These are phyloP conservation scores for Trypanosoma caninum DNA, from an alignment of 208 protist genomes.

Conservation along the genomic window DNA sequence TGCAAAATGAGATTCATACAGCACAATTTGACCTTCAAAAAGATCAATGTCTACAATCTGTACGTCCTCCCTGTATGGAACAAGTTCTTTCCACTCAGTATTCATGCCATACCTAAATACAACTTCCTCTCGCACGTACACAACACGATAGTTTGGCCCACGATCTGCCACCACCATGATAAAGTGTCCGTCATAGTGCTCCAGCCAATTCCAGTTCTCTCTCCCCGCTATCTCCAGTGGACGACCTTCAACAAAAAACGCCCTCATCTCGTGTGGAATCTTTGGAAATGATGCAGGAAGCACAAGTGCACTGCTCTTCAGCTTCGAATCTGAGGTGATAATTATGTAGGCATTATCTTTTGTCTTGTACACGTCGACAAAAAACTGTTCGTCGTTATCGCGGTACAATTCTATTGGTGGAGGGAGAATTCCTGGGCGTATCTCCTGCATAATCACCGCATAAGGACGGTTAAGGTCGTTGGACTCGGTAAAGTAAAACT, in stretches of 20 bases:
- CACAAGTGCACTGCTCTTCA: constrained; percentile 65
- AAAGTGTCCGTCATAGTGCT: constrained; percentile 85
- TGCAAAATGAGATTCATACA: constrained; percentile 79
- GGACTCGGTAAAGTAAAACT: constrained; percentile 90
- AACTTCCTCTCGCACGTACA: constrained; percentile 83
- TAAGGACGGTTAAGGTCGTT: constrained; percentile 88
- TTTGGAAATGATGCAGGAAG: constrained; percentile 80
- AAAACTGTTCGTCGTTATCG: constrained; percentile 87
- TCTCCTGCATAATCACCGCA: constrained; percentile 86
- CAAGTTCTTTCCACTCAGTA: constrained; percentile 81
- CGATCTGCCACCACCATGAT: constrained; percentile 83
- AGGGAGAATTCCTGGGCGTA: constrained; percentile 81
- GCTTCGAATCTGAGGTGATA: constrained; percentile 90
- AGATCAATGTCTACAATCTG: constrained; percentile 88
- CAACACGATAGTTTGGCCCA: constrained; percentile 75
- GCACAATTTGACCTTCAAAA: constrained; percentile 68
- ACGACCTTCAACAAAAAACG: constrained; percentile 66
- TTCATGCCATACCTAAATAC: constrained; percentile 55
- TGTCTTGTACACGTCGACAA: constrained; percentile 87
- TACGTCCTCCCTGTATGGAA: constrained; percentile 79
- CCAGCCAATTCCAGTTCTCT: constrained; percentile 84
- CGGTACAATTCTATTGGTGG: constrained; percentile 83
- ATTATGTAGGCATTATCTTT: constrained; percentile 83
- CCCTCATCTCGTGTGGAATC: constrained; percentile 57
- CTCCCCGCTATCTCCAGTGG: constrained; percentile 79